Percentiles rank a stretch among this genome's conserved stretches.
Evolutionary conservation across 2,329 filamentous ascomycete species (phyloP).

Genomic region (Ascochyta clinopodiicola): DNA sequence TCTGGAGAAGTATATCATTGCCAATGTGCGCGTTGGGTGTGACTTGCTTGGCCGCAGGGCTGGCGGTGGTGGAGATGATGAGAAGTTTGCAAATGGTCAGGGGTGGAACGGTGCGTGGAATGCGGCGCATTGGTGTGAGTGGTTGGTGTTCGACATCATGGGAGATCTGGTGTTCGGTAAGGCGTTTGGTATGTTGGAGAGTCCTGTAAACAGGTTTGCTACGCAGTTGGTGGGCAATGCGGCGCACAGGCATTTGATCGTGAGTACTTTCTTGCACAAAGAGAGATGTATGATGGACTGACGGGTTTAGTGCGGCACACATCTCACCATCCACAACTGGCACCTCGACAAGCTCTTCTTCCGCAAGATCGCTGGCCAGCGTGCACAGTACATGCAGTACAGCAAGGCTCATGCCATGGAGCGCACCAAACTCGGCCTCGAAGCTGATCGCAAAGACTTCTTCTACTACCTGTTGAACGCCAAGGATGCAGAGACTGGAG

Average conservation of each 20-base stretch:
- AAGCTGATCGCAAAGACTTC: conserved; percentile 55
- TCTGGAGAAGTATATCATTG: conserved; percentile 55
- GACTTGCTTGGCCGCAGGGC: conserved; percentile 38
- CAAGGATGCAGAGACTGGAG: conserved; percentile 55
- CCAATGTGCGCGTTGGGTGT: conserved; percentile 51
- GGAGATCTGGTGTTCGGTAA: conserved; percentile 57
- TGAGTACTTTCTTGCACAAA: conserved; percentile 31
- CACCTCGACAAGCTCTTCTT: conserved; percentile 54
- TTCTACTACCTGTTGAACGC: conserved; percentile 57
- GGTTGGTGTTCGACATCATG: conserved; percentile 60
- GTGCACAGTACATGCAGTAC: conserved; percentile 53
- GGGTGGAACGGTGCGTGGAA: conserved; percentile 54
- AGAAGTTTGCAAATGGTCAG: conserved; percentile 18
- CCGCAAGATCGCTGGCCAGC: conserved; percentile 51
- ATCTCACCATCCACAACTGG: conserved; percentile 53
- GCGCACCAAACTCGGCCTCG: conserved; percentile 50
- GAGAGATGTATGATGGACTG: conserved; percentile 25
- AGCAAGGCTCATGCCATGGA: conserved; percentile 52
- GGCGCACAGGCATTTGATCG: conserved; percentile 54
- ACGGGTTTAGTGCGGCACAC: conserved; percentile 48
- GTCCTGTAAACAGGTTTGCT: conserved; percentile 50
- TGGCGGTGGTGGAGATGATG: conserved; percentile 16
- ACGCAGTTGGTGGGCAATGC: conserved; percentile 53
- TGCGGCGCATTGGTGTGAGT: conserved; percentile 54
- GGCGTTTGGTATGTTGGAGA: conserved; percentile 53